Conservation (phyloP, 805 yeast species). For the Torulaspora franciscae region DNA sequence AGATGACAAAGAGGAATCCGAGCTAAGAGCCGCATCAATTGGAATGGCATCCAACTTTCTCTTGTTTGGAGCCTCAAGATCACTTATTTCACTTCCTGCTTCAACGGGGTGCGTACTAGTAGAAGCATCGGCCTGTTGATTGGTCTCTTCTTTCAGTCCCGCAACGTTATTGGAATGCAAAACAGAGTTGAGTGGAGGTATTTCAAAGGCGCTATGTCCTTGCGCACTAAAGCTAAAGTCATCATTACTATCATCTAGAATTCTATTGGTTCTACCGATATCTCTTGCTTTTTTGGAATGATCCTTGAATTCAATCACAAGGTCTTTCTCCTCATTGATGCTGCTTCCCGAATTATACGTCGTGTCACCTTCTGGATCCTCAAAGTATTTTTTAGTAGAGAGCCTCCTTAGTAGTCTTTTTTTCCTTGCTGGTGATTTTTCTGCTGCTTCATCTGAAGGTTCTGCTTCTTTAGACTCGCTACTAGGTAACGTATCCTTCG, state of each 20-base stretch:
- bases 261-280: slow-evolving; percentile 24
- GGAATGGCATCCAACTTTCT: slow-evolving; percentile 2
- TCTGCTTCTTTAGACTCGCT: neutral
- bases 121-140: neutral
- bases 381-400: slow-evolving; percentile 15
- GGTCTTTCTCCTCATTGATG: slow-evolving; percentile 11
- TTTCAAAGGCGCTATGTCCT: slow-evolving; percentile 30
- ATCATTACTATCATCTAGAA: slow-evolving; percentile 33
- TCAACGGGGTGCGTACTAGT: neutral
- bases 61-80: neutral
- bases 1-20: slow-evolving; percentile 14
- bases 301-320: slow-evolving; percentile 22
- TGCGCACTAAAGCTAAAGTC: slow-evolving; percentile 32
- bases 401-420: slow-evolving; percentile 18
- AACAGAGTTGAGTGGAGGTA: slow-evolving; percentile 16
- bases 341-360: slow-evolving; percentile 3
- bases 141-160: neutral
- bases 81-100: neutral
- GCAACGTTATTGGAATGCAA: neutral
- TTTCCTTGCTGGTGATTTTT: slow-evolving; percentile 11
- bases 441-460: neutral
- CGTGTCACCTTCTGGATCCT: slow-evolving; percentile 6
- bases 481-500: neutral
- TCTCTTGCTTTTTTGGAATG: slow-evolving; percentile 22
- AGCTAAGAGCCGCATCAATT: slow-evolving; percentile 9